phyloP scores from a whole-genome alignment of 306 rosid species.

The Styphnolobium japonicum region DNA sequence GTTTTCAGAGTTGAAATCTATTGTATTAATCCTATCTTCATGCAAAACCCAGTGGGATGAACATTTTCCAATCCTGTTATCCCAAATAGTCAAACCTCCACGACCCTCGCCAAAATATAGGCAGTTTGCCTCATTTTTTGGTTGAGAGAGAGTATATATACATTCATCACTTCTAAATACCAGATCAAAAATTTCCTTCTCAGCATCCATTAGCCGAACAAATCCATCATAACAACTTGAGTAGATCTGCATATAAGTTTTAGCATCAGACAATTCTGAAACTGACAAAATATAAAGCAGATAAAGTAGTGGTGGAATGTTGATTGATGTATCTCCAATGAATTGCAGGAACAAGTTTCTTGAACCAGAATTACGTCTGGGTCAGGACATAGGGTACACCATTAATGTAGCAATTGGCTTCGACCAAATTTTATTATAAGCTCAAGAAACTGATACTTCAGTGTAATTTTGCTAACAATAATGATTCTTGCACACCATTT shows the following conservation, averaged over 20 bases:
- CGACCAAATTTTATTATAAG: not conserved
- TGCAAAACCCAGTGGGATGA: constrained; percentile 62
- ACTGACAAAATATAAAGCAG: not conserved
- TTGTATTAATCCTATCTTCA: constrained; percentile 60
- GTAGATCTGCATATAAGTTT: constrained; percentile 51
- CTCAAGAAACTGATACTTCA: not conserved
- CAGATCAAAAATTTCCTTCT: constrained; percentile 79
- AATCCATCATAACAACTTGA: constrained; percentile 78
- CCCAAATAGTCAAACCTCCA: constrained; percentile 69
- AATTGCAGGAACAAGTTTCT: not conserved
- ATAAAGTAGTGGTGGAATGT: not conserved
- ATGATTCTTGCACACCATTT: too few relatives aligned
- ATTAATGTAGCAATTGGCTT: not conserved
- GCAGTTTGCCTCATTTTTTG: constrained; percentile 51
- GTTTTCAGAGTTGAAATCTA: constrained; percentile 59
- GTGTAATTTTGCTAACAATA: not conserved
- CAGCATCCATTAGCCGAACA: constrained; percentile 78
- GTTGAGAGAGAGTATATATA: constrained; percentile 61
- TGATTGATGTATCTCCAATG: not conserved
- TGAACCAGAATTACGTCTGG: not conserved
- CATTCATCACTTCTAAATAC: constrained; percentile 42
- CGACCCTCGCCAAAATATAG: constrained; percentile 67
- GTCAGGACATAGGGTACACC: not conserved
- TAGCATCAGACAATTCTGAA: not conserved
- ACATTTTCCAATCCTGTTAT: constrained; percentile 56